Conservation (phyloP, 768 basidiomycete genomes). For the Lactifluus piperatus region DNA sequence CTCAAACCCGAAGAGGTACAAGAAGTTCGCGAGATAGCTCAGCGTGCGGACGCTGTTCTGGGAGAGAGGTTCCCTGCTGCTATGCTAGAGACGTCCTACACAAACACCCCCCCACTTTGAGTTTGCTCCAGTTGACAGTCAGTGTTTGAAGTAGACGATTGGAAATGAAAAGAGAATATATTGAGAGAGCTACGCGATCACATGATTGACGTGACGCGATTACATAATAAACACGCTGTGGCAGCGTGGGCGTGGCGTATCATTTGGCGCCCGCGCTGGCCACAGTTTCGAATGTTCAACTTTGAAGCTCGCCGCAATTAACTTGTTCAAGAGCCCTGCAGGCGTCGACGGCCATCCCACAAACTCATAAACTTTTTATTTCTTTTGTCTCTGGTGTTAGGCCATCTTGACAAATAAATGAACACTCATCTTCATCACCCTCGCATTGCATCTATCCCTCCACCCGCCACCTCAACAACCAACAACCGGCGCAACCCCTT, state of each 20-base stretch:
- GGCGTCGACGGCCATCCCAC: background rate
- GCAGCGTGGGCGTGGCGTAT: background rate
- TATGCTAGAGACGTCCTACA: constrained; percentile 1
- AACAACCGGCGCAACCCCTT: constrained; percentile 18
- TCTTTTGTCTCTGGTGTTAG: constrained; percentile 20
- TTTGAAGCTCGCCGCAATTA: background rate
- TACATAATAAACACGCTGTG: constrained; percentile 11
- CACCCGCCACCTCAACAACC: constrained; percentile 13
- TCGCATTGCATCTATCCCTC: constrained; percentile 15
- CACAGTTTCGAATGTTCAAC: constrained; percentile 1
- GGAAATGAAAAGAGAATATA: no score
- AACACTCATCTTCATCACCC: constrained; percentile 9
- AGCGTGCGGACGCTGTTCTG: constrained; percentile 10
- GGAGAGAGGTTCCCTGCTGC: constrained; percentile 9
- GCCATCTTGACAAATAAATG: constrained; percentile 18
- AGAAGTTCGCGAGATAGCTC: constrained; percentile 9
- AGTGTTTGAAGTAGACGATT: no score
- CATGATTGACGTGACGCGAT: background rate
- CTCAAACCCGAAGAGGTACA: constrained; percentile 8
- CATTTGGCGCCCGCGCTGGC: background rate
- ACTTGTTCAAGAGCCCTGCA: background rate
- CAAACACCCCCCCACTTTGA: constrained; percentile 6
- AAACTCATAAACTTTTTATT: background rate
- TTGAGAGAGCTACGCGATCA: constrained; percentile 2
- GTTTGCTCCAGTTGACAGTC: background rate